These are phyloP conservation scores for Lignosus rhinocerotis DNA, from an alignment of 1,284 basidiomycete species.

Conservation along the genomic window DNA sequence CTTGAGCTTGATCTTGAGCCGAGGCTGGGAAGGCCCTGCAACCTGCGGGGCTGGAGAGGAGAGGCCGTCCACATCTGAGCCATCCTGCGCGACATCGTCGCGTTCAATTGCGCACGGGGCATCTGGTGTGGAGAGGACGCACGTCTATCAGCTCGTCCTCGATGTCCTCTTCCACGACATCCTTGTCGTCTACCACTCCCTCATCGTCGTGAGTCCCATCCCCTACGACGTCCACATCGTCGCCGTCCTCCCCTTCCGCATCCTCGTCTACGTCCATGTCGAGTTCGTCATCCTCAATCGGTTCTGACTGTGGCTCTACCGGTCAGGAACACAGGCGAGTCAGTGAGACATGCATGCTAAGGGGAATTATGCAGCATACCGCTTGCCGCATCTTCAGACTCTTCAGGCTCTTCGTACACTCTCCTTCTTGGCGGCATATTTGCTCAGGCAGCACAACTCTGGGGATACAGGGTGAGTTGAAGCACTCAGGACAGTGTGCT, in stretches of 20 bases:
- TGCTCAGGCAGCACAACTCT: not conserved
- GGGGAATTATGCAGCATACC: conserved; percentile 14
- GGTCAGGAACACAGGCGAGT: not conserved
- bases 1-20: conserved; percentile 68
- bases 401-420: conserved; percentile 20
- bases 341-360: not conserved
- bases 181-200: conserved; percentile 33
- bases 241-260: conserved; percentile 24
- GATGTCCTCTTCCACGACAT: conserved; percentile 33
- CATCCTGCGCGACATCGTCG: conserved; percentile 12
- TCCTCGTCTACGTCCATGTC: conserved; percentile 35
- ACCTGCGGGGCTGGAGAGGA: conserved; percentile 29
- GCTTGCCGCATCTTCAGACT: conserved; percentile 26
- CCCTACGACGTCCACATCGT: conserved; percentile 29
- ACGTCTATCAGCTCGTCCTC: conserved; percentile 37
- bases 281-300: conserved; percentile 26
- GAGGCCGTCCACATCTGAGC: conserved; percentile 39
- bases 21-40: conserved; percentile 18
- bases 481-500: not conserved
- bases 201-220: conserved; percentile 37
- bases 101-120: not conserved
- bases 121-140: conserved; percentile 4
- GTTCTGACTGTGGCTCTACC: conserved; percentile 24
- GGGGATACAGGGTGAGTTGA: not conserved
- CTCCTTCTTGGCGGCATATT: conserved; percentile 20